Evolutionary conservation across 805 yeast species (phyloP), one percentile per base, ranked within the genome.

Genomic region (Kodamaea nitidulidarum): DNA sequence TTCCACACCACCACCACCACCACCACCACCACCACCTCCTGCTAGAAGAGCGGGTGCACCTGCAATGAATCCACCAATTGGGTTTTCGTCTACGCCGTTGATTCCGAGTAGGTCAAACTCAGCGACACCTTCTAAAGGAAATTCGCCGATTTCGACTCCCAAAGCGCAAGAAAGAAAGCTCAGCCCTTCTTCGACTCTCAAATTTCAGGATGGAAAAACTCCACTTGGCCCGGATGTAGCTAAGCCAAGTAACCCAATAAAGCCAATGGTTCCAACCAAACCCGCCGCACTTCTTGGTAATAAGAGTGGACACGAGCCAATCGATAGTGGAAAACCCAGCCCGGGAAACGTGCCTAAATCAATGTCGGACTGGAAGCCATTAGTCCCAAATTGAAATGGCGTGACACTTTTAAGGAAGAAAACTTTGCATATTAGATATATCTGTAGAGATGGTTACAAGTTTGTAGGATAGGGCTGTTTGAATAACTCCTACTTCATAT

Each of bases 311-410:
- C 16, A 36, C 17, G 41, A 28, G 8, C 7, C 22, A 8, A 20
- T 8, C 8, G 22, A 20, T 20, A 20, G 5, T 8, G 5, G 22
- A 20, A 20, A 8, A 8, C 22, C 22, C 22, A 8, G 7, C 5
- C 8, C 22, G 22, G 8, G 7, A 5, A 20, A 20, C 8, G 15
- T 17, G 2, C 39, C 50, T 32, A 15, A 42, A 28, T 32, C 60
- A 2, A 59, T 72, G 67, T 65, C 73, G 5, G 71, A 73, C 17
- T 74, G 79, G 80, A 71, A 70, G 37, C 78, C 79, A 4, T 55
- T 73, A 36, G 61, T 70, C 15, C 80, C 79, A 5, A 72, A 71
- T 47, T 73, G 52, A 12, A 16, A 30, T 6, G 16, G 31, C 7
- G 14, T 14, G 14, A 28, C 14, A 12, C 28, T 10, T 25, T 20